phyloP scores from a whole-genome alignment of 2,329 filamentous ascomycete species.

The Apiospora phragmitis region DNA sequence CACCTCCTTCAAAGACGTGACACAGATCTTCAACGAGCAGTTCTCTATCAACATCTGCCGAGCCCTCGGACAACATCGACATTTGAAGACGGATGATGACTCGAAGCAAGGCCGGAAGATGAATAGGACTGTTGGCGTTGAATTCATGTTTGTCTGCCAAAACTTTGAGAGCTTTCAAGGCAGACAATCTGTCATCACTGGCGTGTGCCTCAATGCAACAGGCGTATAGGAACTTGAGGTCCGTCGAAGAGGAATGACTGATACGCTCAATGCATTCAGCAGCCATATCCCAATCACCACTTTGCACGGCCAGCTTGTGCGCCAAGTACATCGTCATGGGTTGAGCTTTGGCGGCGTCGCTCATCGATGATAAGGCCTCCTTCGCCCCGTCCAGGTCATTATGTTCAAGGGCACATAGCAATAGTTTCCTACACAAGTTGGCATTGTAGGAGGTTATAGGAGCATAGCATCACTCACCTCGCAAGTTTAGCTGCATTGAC shows the following conservation, averaged over 20 bases:
- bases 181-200: constrained; percentile 60
- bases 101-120: constrained; percentile 65
- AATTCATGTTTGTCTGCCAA: constrained; percentile 59
- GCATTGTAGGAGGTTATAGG: not conserved
- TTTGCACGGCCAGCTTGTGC: constrained; percentile 70
- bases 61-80: constrained; percentile 34
- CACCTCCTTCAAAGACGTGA: constrained; percentile 47
- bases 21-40: constrained; percentile 52
- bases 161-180: constrained; percentile 58
- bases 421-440: constrained; percentile 61
- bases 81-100: constrained; percentile 55
- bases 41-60: constrained; percentile 14
- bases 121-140: constrained; percentile 46
- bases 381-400: constrained; percentile 56
- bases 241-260: constrained; percentile 49
- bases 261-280: constrained; percentile 64
- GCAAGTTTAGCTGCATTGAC: constrained; percentile 68
- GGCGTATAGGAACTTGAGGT: constrained; percentile 70
- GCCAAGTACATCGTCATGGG: constrained; percentile 71
- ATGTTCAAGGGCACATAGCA: constrained; percentile 66
- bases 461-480: constrained; percentile 45
- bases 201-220: constrained; percentile 78
- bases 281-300: constrained; percentile 58
- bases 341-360: constrained; percentile 57
- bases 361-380: constrained; percentile 59